phyloP scores from a whole-genome alignment of 768 basidiomycete genomes.

The Pleurotus giganteus region DNA sequence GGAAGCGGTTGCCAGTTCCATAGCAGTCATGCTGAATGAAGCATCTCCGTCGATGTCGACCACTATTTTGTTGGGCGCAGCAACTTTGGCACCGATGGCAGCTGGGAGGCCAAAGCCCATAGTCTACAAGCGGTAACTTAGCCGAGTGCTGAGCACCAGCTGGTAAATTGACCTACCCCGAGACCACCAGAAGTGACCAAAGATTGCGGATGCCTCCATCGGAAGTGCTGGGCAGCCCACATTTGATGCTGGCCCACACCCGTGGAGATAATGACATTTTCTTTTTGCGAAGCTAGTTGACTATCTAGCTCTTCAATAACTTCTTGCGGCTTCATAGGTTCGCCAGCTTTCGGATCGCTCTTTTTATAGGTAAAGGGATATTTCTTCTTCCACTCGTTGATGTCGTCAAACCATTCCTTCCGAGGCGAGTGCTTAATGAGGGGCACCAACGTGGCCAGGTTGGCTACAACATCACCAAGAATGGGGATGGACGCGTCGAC shows the following conservation, averaged over 20 bases:
- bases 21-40: conserved; percentile 98
- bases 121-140: conserved; percentile 49
- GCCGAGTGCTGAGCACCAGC: conserved; percentile 8
- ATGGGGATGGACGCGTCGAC: conserved; percentile 92
- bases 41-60: conserved; percentile 98
- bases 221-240: conserved; percentile 96
- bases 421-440: conserved; percentile 65
- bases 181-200: conserved; percentile 95
- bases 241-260: conserved; percentile 99
- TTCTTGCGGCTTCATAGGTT: conserved; percentile 92
- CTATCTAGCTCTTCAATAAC: conserved; percentile 89
- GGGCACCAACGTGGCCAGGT: conserved; percentile 80
- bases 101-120: conserved; percentile 98
- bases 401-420: conserved; percentile 78
- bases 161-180: conserved; percentile 52
- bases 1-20: conserved; percentile 95
- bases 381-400: conserved; percentile 78
- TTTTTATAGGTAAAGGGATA: conserved; percentile 90
- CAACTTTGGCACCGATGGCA: conserved; percentile 96
- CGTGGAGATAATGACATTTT: conserved; percentile 84
- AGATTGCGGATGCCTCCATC: conserved; percentile 85
- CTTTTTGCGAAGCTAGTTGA: conserved; percentile 78
- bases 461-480: conserved; percentile 88
- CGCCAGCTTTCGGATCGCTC: conserved; percentile 47
- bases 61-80: conserved; percentile 88